A percentile compares a stretch with the other conserved stretches of the same genome.
These are phyloP conservation scores for Diospyros kaki DNA, from an alignment of 148 eudicot genomes.

Conservation along the genomic window DNA sequence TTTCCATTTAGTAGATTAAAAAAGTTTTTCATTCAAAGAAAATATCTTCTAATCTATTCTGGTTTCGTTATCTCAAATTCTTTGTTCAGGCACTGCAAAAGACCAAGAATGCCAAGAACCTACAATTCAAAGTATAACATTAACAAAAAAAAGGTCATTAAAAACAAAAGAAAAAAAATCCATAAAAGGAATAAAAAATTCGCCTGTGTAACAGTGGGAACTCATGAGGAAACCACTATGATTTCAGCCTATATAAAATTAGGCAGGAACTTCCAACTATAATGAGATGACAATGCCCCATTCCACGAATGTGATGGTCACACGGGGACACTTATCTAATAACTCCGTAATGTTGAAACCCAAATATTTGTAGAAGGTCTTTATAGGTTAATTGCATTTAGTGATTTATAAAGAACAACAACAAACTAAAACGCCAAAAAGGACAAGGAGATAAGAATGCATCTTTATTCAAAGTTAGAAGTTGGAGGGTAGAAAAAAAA, in stretches of 20 bases:
- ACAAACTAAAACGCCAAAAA: neutral
- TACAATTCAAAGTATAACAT: no score
- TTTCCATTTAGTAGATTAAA: neutral
- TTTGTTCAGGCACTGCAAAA: neutral
- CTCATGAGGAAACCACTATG: no score
- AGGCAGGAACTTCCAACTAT: no score
- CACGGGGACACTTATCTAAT: no score
- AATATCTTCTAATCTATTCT: neutral
- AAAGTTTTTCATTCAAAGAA: neutral
- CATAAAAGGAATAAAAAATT: no score
- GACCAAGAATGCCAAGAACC: constrained; percentile 3
- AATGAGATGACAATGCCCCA: no score
- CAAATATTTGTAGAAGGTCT: neutral
- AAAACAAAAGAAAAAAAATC: no score
- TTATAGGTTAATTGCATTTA: neutral
- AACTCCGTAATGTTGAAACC: neutral
- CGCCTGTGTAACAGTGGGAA: no score
- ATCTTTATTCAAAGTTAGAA: neutral
- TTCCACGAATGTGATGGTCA: no score
- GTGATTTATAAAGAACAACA: neutral
- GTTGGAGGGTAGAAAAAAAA: neutral
- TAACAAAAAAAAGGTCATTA: no score
- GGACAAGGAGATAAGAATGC: neutral
- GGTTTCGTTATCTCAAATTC: neutral
- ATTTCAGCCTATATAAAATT: no score